Evolutionary conservation across 441 rosid genomes (phyloP), one percentile per base, ranked within the genome.

Genomic region (Bruguiera hainesii): DNA sequence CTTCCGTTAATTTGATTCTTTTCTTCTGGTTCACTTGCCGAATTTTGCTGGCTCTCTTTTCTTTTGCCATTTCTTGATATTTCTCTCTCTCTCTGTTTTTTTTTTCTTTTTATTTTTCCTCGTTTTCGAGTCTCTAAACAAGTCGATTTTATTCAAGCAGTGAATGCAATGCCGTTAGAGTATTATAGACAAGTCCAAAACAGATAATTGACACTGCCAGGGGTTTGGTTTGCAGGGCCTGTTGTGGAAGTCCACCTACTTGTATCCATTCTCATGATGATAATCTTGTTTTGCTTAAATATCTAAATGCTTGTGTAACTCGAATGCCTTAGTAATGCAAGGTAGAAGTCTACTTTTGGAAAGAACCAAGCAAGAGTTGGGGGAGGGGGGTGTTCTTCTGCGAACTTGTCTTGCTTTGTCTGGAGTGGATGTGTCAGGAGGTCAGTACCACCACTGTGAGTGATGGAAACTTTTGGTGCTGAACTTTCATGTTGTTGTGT

Each of bases 171-270:
- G 3, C 59, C 35, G 46, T 37, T 68, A 26, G 11, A 42, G 48
- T 42, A 42, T 42, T 13, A 3, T 13, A 3, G 48, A 42, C 5
- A 13, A 42, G 48, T 13, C 48, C 18, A 42, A 42, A 42, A 46
- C 10, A 46, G n/a, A 51, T 33, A 33, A 35, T 57, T 56, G 21
- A 48, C 52, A 60, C 48, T 70, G 23, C 73, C 30, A 13, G 61
- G 39, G 55, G 48, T 33, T 29, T 75, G 57, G 30, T 64, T 79
- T 79, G 82, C 88, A 86, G 93, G 86, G 82, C 60, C 63, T 88
- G 46, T 71, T 89, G 76, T 88, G 88, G 96, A 93, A 88, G 78
- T 77, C 84, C 13, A 63, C 82, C 52, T 25, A 85, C 83, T 63
- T 86, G 98, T 93, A 88, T 91, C 97, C 89, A 56, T 79, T 15